Evolutionary conservation across 1,284 basidiomycete species (phyloP).

Genomic region (Athelia sp.): DNA sequence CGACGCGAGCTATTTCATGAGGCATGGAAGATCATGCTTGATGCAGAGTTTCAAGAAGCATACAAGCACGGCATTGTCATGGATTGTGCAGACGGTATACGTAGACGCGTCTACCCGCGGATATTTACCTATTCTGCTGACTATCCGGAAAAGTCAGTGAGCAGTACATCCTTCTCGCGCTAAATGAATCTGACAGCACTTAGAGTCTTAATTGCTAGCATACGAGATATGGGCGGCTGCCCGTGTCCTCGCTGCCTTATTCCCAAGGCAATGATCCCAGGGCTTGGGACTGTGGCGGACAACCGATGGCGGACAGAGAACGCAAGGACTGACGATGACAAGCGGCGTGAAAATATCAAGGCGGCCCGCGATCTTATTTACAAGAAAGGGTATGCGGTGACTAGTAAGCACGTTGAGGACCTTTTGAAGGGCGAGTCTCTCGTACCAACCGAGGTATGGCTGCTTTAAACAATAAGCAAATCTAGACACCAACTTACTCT

Average conservation of each 20-base stretch:
- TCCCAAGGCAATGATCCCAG: conserved; percentile 13
- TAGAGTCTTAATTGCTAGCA: conserved; percentile 24
- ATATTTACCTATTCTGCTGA: conserved; percentile 25
- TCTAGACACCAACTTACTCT: not conserved
- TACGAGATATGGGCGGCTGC: conserved; percentile 22
- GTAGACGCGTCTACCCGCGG: conserved; percentile 16
- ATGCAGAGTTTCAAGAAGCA: conserved; percentile 14
- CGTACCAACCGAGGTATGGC: conserved; percentile 20
- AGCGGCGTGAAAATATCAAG: conserved; percentile 8
- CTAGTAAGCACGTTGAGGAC: conserved; percentile 12
- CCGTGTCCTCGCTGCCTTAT: conserved; percentile 26
- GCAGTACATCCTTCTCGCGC: too few relatives aligned
- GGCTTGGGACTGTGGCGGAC: conserved; percentile 15
- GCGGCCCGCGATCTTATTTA: conserved; percentile 20
- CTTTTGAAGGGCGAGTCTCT: conserved; percentile 21
- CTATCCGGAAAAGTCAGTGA: conserved; percentile 28
- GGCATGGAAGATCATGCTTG: conserved; percentile 9
- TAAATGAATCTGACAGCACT: too few relatives aligned
- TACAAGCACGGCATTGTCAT: conserved; percentile 21
- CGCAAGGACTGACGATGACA: not conserved
- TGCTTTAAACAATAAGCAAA: not conserved
- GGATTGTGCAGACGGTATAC: conserved; percentile 17
- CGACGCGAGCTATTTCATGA: conserved; percentile 12
- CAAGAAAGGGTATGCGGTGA: conserved; percentile 15
- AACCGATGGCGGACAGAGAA: conserved; percentile 1